These are phyloP conservation scores for Bruguiera gymnorhiza DNA, from an alignment of 345 rosid genomes.

Conservation along the genomic window DNA sequence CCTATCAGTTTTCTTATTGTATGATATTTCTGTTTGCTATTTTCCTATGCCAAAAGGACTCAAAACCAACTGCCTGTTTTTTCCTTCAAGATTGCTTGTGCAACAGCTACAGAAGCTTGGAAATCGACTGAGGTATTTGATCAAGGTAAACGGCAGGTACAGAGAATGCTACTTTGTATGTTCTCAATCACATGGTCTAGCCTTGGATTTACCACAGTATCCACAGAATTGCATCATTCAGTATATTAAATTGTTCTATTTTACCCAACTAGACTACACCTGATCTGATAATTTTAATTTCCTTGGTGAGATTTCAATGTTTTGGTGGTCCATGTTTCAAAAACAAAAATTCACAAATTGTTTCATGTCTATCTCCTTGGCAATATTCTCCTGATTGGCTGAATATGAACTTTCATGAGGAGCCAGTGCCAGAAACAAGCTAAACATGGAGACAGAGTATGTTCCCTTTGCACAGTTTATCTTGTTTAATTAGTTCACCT, in stretches of 20 bases:
- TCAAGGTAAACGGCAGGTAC: conserved; percentile 91
- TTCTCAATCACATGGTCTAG: conserved; percentile 2
- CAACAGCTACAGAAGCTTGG: conserved; percentile 74
- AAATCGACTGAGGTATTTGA: conserved; percentile 96
- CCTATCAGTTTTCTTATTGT: not conserved
- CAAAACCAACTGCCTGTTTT: conserved; percentile 18
- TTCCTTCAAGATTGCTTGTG: conserved; percentile 79
- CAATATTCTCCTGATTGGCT: conserved; percentile 45
- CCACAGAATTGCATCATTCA: conserved; percentile 1
- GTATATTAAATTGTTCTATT: not conserved
- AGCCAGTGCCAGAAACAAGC: conserved; percentile 63
- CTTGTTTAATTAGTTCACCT: conserved; percentile 2
- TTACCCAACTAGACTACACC: not conserved
- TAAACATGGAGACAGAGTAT: conserved; percentile 80
- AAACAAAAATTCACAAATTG: not conserved
- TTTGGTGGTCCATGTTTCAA: too few species aligned
- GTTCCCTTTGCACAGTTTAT: conserved; percentile 27
- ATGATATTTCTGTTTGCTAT: not conserved
- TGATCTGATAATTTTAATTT: too few species aligned
- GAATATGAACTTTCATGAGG: conserved; percentile 62
- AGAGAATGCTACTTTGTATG: conserved; percentile 17
- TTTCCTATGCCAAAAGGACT: conserved; percentile 3
- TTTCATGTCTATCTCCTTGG: conserved; percentile 16
- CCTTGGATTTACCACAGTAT: not conserved
- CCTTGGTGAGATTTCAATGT: not conserved